Evolutionary conservation across 2,329 filamentous ascomycete genomes (phyloP).

Genomic region (Aspergillus eucalypticola): DNA sequence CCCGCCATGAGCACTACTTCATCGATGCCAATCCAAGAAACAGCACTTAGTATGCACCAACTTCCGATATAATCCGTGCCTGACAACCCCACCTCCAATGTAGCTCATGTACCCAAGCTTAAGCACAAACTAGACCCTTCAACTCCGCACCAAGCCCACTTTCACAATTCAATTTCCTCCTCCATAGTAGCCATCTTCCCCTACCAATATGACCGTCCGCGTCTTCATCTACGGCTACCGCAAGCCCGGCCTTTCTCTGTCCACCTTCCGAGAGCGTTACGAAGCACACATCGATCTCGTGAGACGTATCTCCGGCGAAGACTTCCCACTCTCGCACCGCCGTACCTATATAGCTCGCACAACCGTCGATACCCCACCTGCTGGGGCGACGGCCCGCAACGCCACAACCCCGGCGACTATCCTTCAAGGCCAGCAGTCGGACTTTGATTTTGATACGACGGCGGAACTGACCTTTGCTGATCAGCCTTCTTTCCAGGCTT

Average conservation of each 20-base stretch:
- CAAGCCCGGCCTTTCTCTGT: slow-evolving; percentile 23
- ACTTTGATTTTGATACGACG: slow-evolving; percentile 25
- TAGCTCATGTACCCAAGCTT: too few species aligned
- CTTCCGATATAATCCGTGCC: too few species aligned
- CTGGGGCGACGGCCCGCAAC: slow-evolving; percentile 18
- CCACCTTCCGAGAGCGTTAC: slow-evolving; percentile 25
- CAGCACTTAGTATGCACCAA: too few species aligned
- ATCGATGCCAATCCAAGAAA: too few species aligned
- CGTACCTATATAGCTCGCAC: slow-evolving; percentile 23
- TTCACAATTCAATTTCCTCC: too few species aligned
- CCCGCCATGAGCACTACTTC: too few species aligned
- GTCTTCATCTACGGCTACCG: slow-evolving; percentile 14
- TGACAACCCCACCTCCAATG: too few species aligned
- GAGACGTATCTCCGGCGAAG: slow-evolving; percentile 19
- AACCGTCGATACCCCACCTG: slow-evolving; percentile 6
- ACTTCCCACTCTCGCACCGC: slow-evolving; percentile 23
- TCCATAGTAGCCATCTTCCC: neutral
- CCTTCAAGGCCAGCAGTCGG: slow-evolving; percentile 20
- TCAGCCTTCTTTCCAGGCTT: slow-evolving; percentile 19
- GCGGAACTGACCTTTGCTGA: slow-evolving; percentile 24
- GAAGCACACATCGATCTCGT: slow-evolving; percentile 24
- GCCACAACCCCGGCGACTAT: slow-evolving; percentile 20
- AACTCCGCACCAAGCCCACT: neutral
- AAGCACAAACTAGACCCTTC: neutral
- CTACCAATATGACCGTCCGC: neutral